These are phyloP conservation scores for Ophiostoma montium DNA, from an alignment of 2,329 filamentous ascomycete genomes.

Conservation along the genomic window DNA sequence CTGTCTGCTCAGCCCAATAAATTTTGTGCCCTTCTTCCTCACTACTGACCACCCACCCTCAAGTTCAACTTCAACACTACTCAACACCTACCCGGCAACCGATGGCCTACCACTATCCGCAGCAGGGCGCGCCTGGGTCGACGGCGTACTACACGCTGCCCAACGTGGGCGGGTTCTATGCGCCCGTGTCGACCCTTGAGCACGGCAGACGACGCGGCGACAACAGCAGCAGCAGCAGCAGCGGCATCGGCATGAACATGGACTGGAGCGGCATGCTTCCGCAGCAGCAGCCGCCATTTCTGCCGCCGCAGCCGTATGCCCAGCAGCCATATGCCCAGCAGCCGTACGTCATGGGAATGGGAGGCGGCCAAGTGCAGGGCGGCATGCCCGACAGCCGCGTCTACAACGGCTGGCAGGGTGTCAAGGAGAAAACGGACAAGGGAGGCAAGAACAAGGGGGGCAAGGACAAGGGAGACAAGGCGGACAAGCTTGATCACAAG, in stretches of 20 bases:
- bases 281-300: too few relatives aligned
- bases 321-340: too few relatives aligned
- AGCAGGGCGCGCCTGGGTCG: neutral
- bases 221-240: neutral
- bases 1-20: too few relatives aligned
- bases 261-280: too few relatives aligned
- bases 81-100: neutral
- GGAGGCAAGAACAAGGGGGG: neutral
- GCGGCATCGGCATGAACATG: too few relatives aligned
- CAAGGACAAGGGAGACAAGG: neutral
- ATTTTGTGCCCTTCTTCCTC: too few relatives aligned
- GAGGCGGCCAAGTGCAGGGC: too few relatives aligned
- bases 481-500: neutral
- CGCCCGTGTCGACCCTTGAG: constrained; percentile 1
- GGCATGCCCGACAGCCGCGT: neutral
- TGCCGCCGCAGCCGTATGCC: too few relatives aligned
- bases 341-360: too few relatives aligned
- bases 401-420: neutral
- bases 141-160: constrained; percentile 5
- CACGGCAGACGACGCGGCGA: neutral
- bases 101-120: neutral
- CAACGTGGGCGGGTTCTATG: constrained; percentile 5
- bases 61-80: too few relatives aligned
- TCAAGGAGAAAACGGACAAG: neutral
- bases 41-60: too few relatives aligned